Percentiles rank a stretch among this genome's conserved stretches.
Evolutionary conservation across 306 rosid genomes (phyloP).

Genomic region (Geum urbanum): DNA sequence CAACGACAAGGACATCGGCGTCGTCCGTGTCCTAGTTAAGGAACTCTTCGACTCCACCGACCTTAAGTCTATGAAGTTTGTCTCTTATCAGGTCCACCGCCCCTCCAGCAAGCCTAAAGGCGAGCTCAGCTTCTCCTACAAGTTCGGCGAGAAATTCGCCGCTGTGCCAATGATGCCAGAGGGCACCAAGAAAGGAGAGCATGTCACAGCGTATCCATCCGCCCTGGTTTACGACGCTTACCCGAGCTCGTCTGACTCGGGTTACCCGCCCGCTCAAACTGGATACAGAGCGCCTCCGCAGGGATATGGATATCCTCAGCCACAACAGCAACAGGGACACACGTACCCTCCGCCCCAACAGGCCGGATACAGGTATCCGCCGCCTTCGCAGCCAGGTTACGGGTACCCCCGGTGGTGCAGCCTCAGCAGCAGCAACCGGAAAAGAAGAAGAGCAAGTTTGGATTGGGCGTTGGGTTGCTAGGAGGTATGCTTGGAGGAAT

Average conservation of each 20-base stretch:
- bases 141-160: slow-evolving; percentile 19
- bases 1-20: slow-evolving; percentile 50
- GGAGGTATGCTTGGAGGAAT: slow-evolving; percentile 79
- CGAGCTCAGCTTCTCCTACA: slow-evolving; percentile 42
- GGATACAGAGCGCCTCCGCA: too few species aligned
- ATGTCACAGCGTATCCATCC: slow-evolving; percentile 30
- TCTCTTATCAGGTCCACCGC: slow-evolving; percentile 52
- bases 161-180: not conserved
- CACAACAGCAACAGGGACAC: not conserved
- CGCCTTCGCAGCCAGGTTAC: slow-evolving; percentile 19
- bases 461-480: slow-evolving; percentile 72
- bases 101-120: slow-evolving; percentile 59
- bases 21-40: slow-evolving; percentile 45
- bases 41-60: slow-evolving; percentile 52
- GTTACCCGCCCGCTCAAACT: not conserved
- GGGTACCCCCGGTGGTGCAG: slow-evolving; percentile 42
- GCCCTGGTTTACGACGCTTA: not conserved
- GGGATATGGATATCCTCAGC: not conserved
- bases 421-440: slow-evolving; percentile 19
- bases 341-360: slow-evolving; percentile 29
- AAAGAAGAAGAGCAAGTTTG: slow-evolving; percentile 45
- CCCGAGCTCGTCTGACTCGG: not conserved
- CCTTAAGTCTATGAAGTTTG: slow-evolving; percentile 23
- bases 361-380: slow-evolving; percentile 28
- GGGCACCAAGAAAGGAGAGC: slow-evolving; percentile 11